Evolutionary conservation across 257 asterid species (phyloP).

Genomic region (Thymus mandschuricus): DNA sequence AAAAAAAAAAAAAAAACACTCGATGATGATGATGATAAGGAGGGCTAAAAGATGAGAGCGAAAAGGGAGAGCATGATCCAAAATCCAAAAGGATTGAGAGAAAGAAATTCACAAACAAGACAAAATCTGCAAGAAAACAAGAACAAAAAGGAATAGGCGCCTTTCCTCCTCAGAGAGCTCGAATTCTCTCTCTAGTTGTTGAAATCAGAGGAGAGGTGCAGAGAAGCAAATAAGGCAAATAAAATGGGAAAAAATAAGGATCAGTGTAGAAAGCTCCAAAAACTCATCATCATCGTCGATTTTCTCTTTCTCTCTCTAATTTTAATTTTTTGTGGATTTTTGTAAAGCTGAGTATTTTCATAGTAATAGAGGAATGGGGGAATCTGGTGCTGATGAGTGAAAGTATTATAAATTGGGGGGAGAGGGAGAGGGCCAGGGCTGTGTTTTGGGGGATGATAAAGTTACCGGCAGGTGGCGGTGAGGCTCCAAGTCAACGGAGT

Average conservation of each 20-base stretch:
- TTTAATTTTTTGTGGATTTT: neutral
- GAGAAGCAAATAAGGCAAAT: constrained; percentile 23
- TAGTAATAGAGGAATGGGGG: constrained; percentile 32
- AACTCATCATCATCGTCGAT: constrained; percentile 30
- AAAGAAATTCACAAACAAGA: constrained; percentile 23
- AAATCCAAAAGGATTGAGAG: neutral
- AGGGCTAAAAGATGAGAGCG: constrained; percentile 22
- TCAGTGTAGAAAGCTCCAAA: constrained; percentile 48
- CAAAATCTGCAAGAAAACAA: constrained; percentile 26
- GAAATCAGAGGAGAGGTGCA: constrained; percentile 21
- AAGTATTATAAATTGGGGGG: neutral
- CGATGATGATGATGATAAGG: constrained; percentile 26
- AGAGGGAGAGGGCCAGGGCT: neutral
- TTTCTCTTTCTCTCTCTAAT: too few species aligned
- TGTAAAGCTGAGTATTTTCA: constrained; percentile 8
- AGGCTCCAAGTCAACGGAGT: constrained; percentile 54
- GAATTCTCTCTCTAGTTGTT: neutral
- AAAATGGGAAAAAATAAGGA: constrained; percentile 21
- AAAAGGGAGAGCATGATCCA: constrained; percentile 23
- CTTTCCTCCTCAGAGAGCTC: constrained; percentile 4
- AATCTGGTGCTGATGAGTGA: constrained; percentile 15
- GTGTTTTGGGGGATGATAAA: constrained; percentile 13
- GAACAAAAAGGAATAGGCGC: constrained; percentile 11
- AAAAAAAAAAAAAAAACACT: neutral
- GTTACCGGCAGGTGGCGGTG: constrained; percentile 57